Evolutionary conservation across 257 asterid species (phyloP), one percentile per base, ranked within the genome.

Genomic region (Anisodus acutangulus): DNA sequence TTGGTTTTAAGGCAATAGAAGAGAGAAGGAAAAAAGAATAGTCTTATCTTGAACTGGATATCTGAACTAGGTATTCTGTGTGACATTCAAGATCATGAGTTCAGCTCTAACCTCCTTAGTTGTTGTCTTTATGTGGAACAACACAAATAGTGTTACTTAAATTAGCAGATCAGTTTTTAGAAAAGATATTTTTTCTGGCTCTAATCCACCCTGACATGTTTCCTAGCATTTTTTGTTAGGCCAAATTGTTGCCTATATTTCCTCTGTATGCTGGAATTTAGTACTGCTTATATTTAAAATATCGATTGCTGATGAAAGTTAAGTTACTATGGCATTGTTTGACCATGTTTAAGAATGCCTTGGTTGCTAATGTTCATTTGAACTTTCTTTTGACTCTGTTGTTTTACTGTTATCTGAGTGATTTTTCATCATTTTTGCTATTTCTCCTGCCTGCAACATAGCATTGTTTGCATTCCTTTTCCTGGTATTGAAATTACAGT

Each of bases 91-190:
- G 59, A 22, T 51, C 81, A 51, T 8, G 63, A 78, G 13, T 47
- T 31, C 6, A 22, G 60, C 80, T 74, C 60, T 78, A 26, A 13
- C 64, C 47, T 78, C 82, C 53, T 53, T 76, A 51, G 64, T 78
- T 53, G 54, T 17, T 43, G 49, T 53, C 82, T 35, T 22, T 74
- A 49, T 51, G 64, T 26, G 45, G 64, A 78, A 26, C 15, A 13
- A 31, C 81, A 53, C 49, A 53, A 39, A 26, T 64, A 51, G 8
- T 54, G 58, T 7, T 78, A 2, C 64, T 31, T 13, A 76, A 31
- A 51, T 53, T 8, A 74, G 81, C 2, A 11, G 31, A 78, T 54
- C 49, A 53, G 41, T 78, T 53, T 26, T 13, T 31, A 12, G 3
- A 2, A 2, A 1, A 76, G 47, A 51, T 76, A 15, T 39, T 26